Evolutionary conservation across 2,329 filamentous ascomycete species (phyloP).

Genomic region (Elsinoe necatrix): DNA sequence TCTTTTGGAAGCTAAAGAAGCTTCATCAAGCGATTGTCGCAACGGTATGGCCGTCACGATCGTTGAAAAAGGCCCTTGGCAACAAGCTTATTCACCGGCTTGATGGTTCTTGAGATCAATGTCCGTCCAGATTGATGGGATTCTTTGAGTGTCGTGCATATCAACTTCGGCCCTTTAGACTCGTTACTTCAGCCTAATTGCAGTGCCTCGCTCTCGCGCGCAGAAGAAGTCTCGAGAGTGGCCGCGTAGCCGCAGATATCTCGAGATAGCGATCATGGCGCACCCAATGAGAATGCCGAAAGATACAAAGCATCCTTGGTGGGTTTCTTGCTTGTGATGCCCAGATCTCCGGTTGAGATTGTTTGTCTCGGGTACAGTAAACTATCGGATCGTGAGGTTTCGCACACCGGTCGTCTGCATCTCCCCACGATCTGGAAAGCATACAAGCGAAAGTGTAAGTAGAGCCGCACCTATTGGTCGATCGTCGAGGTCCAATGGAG

Average conservation of each 20-base stretch:
- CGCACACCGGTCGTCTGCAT: not conserved
- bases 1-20: not conserved
- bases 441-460: not conserved
- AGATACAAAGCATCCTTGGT: no score
- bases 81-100: not conserved
- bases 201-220: no score
- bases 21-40: conserved; percentile 1
- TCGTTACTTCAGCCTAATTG: not conserved
- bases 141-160: not conserved
- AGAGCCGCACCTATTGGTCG: not conserved
- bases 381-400: not conserved
- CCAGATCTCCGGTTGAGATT: not conserved
- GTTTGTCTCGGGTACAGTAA: not conserved
- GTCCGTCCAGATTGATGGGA: not conserved
- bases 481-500: not conserved
- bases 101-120: not conserved
- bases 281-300: no score
- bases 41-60: not conserved
- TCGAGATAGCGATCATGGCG: no score
- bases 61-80: not conserved
- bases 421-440: not conserved
- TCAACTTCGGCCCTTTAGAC: not conserved
- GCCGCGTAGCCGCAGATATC: no score
- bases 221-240: no score
- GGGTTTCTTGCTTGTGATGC: not conserved